phyloP scores from a whole-genome alignment of 257 asterid genomes.

The Plantago elongata region DNA sequence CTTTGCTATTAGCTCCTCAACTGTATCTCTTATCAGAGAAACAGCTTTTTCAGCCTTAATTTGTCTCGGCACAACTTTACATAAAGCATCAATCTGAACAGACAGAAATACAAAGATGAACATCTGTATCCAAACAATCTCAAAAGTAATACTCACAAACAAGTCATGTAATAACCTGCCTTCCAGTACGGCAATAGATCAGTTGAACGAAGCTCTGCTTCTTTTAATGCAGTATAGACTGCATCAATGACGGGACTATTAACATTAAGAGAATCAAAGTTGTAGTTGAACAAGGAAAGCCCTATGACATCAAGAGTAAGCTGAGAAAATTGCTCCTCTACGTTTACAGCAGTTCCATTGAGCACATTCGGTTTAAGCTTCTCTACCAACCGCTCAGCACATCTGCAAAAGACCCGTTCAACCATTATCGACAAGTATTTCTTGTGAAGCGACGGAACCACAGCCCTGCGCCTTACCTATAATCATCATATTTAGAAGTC shows the following conservation, averaged over 20 bases:
- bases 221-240: constrained; percentile 89
- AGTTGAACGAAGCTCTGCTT: constrained; percentile 87
- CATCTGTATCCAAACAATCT: constrained; percentile 7
- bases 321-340: constrained; percentile 93
- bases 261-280: constrained; percentile 76
- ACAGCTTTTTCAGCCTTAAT: constrained; percentile 90
- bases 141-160: constrained; percentile 4
- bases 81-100: constrained; percentile 64
- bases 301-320: constrained; percentile 95
- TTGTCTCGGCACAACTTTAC: constrained; percentile 82
- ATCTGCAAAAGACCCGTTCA: constrained; percentile 92
- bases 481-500: constrained; percentile 29
- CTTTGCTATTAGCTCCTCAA: constrained; percentile 77
- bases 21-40: constrained; percentile 63
- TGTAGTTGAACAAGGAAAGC: constrained; percentile 77
- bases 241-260: constrained; percentile 94
- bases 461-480: constrained; percentile 97
- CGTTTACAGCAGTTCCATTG: constrained; percentile 66
- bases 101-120: not conserved
- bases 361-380: constrained; percentile 51
- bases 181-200: constrained; percentile 95
- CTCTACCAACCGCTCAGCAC: constrained; percentile 85
- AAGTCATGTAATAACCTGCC: constrained; percentile 40
- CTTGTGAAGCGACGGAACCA: constrained; percentile 99
- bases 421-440: constrained; percentile 93